Evolutionary conservation across 2,329 filamentous ascomycete genomes (phyloP).

Genomic region (Aspergillus floridensis): DNA sequence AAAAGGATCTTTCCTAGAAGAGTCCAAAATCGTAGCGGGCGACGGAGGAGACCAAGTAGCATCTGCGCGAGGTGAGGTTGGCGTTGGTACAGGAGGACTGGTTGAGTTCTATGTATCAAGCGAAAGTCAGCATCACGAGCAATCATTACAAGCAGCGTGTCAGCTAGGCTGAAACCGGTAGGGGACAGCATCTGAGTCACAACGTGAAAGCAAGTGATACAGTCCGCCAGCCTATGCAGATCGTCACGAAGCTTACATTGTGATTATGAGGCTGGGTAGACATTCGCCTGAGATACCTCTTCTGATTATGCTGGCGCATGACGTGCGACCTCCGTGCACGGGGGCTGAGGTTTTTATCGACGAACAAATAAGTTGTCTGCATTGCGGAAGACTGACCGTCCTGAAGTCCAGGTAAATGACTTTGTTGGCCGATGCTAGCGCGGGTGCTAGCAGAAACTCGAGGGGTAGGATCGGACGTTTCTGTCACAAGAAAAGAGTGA

Average conservation of each 20-base stretch:
- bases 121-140: background rate
- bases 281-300: constrained; percentile 38
- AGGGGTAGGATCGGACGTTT: constrained; percentile 15
- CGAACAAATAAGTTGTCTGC: constrained; percentile 40
- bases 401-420: constrained; percentile 24
- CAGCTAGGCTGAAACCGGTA: too few relatives aligned
- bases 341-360: constrained; percentile 40
- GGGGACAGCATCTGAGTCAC: background rate
- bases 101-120: background rate
- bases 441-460: constrained; percentile 20
- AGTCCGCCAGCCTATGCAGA: background rate
- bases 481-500: constrained; percentile 18
- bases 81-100: background rate
- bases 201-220: background rate
- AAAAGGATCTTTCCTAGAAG: constrained; percentile 34
- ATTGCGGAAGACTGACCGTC: constrained; percentile 22
- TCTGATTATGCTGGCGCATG: constrained; percentile 46
- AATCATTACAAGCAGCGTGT: background rate
- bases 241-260: background rate
- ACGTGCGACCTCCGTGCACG: constrained; percentile 45
- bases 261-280: constrained; percentile 21
- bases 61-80: background rate
- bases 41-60: constrained; percentile 11
- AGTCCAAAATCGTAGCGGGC: constrained; percentile 28
- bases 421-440: constrained; percentile 25